These are phyloP conservation scores for Mentha longifolia DNA, from an alignment of 257 asterid genomes.

Conservation along the genomic window DNA sequence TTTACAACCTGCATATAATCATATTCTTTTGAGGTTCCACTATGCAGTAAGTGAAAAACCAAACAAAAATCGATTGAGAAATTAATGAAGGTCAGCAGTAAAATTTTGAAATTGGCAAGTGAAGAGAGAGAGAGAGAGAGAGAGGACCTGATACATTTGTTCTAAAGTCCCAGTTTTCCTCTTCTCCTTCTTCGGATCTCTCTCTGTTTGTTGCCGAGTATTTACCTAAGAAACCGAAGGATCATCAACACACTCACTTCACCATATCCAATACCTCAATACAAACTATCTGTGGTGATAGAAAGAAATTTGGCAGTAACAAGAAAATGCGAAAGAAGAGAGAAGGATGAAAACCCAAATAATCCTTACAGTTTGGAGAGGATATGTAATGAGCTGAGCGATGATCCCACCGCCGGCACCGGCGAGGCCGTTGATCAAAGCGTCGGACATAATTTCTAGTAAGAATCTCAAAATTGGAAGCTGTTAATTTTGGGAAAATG, in stretches of 20 bases:
- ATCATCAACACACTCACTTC: conserved; percentile 26
- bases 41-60: not conserved
- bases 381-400: conserved; percentile 93
- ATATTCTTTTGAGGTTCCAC: conserved; percentile 15
- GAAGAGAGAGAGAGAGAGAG: not conserved
- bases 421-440: conserved; percentile 94
- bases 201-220: conserved; percentile 90
- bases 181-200: conserved; percentile 75
- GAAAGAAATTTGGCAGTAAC: not conserved
- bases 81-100: not conserved
- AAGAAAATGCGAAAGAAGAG: not conserved
- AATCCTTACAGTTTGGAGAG: conserved; percentile 79
- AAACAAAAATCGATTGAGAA: not conserved
- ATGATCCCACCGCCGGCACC: conserved; percentile 98
- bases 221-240: conserved; percentile 61
- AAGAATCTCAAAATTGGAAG: not conserved
- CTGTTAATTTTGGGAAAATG: conserved; percentile 22
- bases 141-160: conserved; percentile 71
- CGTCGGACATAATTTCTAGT: conserved; percentile 72
- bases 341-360: not conserved
- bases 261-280: not conserved
- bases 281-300: not conserved
- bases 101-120: conserved; percentile 8
- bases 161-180: conserved; percentile 63
- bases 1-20: conserved; percentile 65